A percentile compares a stretch with the other conserved stretches of the same genome.
Conservation (phyloP, 2,329 filamentous ascomycete species). For the Aureobasidium leucospermi region DNA sequence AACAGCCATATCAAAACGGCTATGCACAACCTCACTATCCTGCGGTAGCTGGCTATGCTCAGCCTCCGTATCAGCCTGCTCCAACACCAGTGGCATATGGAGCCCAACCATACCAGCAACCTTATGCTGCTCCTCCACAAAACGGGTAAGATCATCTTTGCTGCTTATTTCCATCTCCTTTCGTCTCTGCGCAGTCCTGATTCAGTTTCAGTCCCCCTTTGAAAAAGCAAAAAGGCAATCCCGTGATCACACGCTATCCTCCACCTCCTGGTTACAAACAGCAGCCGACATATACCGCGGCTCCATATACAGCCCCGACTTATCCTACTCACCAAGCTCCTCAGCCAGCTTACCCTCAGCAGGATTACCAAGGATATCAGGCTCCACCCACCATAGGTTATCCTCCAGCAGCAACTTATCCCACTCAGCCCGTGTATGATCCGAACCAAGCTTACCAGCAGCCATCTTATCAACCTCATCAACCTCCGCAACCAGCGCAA, state of each 20-base stretch:
- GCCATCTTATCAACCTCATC: conserved; percentile 7
- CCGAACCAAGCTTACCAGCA: conserved; percentile 16
- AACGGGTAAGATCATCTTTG: conserved; percentile 1
- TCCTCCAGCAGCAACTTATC: conserved; percentile 1
- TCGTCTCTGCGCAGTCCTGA: neutral
- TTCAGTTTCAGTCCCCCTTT: conserved; percentile 24
- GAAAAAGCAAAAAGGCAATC: conserved; percentile 40
- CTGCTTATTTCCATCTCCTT: neutral
- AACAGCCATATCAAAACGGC: conserved; percentile 21
- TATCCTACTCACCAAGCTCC: conserved; percentile 1
- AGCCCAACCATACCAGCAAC: conserved; percentile 23
- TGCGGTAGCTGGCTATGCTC: conserved; percentile 18
- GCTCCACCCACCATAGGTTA: neutral
- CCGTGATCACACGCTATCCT: conserved; percentile 43
- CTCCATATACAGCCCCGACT: conserved; percentile 4
- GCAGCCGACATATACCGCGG: conserved; percentile 4
- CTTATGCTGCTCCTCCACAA: neutral
- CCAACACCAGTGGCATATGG: conserved; percentile 16
- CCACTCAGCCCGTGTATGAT: conserved; percentile 8
- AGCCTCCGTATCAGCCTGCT: conserved; percentile 23
- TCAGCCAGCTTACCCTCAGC: conserved; percentile 15
- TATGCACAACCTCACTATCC: neutral
- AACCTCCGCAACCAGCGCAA: neutral
- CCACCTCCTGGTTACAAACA: conserved; percentile 32
- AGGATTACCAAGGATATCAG: conserved; percentile 22